Evolutionary conservation across 108 stramenopile species (phyloP).

Genomic region (Cyclotella baltica): DNA sequence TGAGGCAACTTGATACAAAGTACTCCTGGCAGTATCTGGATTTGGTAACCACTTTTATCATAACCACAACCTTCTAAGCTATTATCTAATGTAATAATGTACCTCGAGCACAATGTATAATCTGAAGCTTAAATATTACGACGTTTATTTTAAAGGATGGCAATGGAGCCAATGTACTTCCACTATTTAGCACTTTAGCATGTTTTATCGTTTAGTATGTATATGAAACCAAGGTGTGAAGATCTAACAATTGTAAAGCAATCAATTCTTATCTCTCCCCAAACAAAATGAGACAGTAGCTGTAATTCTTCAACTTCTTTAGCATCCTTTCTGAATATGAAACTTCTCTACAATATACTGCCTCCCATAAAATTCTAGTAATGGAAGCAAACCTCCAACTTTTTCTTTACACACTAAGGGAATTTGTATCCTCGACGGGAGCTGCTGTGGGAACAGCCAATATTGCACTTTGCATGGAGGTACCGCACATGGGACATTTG

Average conservation of each 20-base stretch:
- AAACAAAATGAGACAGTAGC: slow-evolving; percentile 13
- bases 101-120: too few relatives aligned
- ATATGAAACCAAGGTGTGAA: not conserved
- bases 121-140: too few relatives aligned
- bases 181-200: too few relatives aligned
- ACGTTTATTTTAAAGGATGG: too few relatives aligned
- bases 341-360: not conserved
- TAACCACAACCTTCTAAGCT: too few relatives aligned
- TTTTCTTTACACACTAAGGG: not conserved
- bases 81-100: too few relatives aligned
- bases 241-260: not conserved
- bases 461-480: slow-evolving; percentile 82
- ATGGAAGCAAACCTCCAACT: not conserved
- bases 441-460: slow-evolving; percentile 68
- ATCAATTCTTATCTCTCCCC: not conserved
- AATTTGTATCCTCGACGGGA: not conserved
- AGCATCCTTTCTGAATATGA: not conserved
- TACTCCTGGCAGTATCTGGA: too few relatives aligned
- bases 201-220: too few relatives aligned
- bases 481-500: slow-evolving; percentile 80
- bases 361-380: not conserved
- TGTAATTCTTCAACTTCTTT: not conserved
- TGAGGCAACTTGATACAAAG: not conserved
- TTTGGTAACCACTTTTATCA: too few relatives aligned
- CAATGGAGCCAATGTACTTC: too few relatives aligned